Conservation (phyloP, 371 early-diverging fungal species). For the Capillidium rhysosporum region DNA sequence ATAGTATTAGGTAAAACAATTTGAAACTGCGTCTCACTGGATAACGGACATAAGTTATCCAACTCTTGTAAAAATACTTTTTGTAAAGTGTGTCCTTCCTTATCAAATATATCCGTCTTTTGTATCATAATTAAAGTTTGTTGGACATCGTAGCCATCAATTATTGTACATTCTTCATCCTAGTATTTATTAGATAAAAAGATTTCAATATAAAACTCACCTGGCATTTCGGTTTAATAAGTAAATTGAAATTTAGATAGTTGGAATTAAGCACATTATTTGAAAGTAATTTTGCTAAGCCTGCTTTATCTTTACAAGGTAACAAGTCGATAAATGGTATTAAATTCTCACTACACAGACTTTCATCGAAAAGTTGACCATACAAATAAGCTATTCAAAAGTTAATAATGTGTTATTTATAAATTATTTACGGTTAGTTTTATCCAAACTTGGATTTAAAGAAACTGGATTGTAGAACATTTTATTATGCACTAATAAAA, state of each 20-base stretch:
- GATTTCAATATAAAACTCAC: constrained; percentile 13
- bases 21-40: too few species aligned
- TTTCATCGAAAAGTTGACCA: constrained; percentile 70
- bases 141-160: too few species aligned
- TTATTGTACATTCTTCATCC: too few species aligned
- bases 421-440: too few species aligned
- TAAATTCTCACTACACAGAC: constrained; percentile 91
- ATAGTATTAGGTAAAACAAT: too few species aligned
- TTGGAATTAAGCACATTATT: constrained; percentile 73
- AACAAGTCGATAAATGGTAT: constrained; percentile 91
- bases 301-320: constrained; percentile 80
- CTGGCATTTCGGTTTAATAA: constrained; percentile 28
- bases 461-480: too few species aligned
- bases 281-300: constrained; percentile 61
- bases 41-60: too few species aligned
- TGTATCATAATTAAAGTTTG: too few species aligned
- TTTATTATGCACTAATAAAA: too few species aligned
- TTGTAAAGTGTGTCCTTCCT: constrained; percentile 17
- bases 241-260: constrained; percentile 74
- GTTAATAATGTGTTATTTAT: too few species aligned
- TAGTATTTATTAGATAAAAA: neutral
- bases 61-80: constrained; percentile 19
- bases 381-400: constrained; percentile 14
- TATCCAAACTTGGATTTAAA: too few species aligned
- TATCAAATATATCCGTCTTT: constrained; percentile 13